phyloP scores from a whole-genome alignment of 345 rosid species.

The Rhodamnia argentea region DNA sequence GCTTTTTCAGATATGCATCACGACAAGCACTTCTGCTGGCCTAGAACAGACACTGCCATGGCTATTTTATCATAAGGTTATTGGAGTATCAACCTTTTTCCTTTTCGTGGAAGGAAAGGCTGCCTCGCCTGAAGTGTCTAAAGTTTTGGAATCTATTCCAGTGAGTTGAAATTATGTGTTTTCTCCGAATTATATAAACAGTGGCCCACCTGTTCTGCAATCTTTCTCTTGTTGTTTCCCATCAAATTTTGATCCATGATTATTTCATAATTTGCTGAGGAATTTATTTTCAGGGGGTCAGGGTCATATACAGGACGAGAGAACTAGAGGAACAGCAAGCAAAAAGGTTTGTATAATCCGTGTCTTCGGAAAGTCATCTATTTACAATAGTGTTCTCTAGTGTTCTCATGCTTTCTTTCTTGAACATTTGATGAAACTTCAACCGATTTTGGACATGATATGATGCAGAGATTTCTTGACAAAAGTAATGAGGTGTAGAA shows the following conservation, averaged over 20 bases:
- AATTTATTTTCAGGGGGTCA: conserved; percentile 53
- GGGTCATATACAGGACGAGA: conserved; percentile 66
- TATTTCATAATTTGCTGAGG: not conserved
- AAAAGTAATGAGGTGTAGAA: not conserved
- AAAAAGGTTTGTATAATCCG: conserved; percentile 38
- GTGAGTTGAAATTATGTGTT: conserved; percentile 12
- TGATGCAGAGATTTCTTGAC: not conserved
- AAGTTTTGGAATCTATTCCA: conserved; percentile 61
- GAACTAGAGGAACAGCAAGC: conserved; percentile 87
- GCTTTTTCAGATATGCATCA: conserved; percentile 56
- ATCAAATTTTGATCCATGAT: not conserved
- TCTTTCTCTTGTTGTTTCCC: conserved; percentile 1
- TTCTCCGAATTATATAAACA: not conserved
- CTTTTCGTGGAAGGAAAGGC: conserved; percentile 97
- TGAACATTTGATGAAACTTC: not conserved
- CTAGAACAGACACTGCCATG: conserved; percentile 83
- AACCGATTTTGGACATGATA: not conserved
- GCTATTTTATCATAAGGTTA: conserved; percentile 84
- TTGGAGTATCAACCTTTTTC: conserved; percentile 76
- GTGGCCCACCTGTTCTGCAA: not conserved
- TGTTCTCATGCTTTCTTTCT: not conserved
- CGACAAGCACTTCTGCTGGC: conserved; percentile 90
- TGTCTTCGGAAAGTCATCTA: not conserved
- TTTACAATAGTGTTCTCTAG: not conserved
- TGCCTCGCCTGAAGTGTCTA: conserved; percentile 58